phyloP scores from a whole-genome alignment of 306 rosid genomes.

The Trifolium fragiferum region DNA sequence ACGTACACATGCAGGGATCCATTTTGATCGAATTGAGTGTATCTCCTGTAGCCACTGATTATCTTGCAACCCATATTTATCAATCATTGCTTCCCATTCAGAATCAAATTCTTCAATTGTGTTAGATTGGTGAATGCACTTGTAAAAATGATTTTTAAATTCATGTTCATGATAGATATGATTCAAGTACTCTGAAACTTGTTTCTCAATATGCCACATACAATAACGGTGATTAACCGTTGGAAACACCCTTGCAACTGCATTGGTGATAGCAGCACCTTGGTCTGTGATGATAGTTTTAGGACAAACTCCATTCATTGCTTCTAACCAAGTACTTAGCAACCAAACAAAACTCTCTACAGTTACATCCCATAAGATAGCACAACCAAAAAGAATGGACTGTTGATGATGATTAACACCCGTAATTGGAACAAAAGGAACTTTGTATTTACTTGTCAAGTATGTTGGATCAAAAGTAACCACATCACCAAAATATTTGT shows the following conservation, averaged over 20 bases:
- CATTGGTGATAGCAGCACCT: too few relatives aligned
- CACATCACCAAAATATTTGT: neutral
- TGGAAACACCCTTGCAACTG: neutral
- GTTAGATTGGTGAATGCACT: neutral
- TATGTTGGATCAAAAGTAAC: neutral
- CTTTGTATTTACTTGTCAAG: neutral
- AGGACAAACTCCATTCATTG: neutral
- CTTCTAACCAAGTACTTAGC: conserved; percentile 23
- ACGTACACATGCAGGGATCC: neutral
- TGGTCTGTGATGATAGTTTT: neutral
- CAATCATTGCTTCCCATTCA: neutral
- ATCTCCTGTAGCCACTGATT: neutral
- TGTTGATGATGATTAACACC: neutral
- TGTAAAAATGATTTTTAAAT: conserved; percentile 11
- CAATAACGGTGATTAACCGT: neutral
- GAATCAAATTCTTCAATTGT: conserved; percentile 8
- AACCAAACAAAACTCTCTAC: neutral
- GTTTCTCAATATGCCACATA: neutral
- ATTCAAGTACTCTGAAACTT: neutral
- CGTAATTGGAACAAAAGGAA: neutral
- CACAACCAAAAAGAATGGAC: neutral
- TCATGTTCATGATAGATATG: neutral
- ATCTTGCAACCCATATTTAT: conserved; percentile 8
- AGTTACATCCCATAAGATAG: neutral
- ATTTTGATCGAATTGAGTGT: neutral